Conservation (phyloP, 371 early-diverging fungal genomes). For the Saksenaea oblongispora region DNA sequence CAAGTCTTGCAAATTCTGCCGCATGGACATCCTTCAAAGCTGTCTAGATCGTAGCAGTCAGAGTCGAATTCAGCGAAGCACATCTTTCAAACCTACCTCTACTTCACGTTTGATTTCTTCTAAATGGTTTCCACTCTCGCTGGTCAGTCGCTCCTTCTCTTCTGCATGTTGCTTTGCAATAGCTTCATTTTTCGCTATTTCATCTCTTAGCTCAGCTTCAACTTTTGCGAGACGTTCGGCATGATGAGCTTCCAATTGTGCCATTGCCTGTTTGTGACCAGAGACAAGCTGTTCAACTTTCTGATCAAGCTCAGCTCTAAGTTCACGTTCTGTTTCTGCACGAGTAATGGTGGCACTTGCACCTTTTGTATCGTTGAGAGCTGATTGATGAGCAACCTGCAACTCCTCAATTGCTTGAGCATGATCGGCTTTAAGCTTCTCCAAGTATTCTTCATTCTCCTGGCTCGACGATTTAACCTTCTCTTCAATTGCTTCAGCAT, state of each 20-base stretch:
- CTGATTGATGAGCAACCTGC: background rate
- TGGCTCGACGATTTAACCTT: background rate
- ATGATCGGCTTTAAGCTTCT: conserved; percentile 17
- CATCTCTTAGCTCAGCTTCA: conserved; percentile 28
- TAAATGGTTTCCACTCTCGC: conserved; percentile 27
- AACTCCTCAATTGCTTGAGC: conserved; percentile 4
- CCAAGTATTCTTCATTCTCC: conserved; percentile 15
- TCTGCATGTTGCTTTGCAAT: conserved; percentile 25
- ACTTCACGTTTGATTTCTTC: conserved; percentile 36
- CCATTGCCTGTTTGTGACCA: conserved; percentile 41
- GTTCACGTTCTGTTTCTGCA: conserved; percentile 30
- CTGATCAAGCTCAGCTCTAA: conserved; percentile 37
- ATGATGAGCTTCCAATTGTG: conserved; percentile 40
- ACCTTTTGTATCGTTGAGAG: background rate
- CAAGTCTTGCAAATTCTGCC: conserved; percentile 15
- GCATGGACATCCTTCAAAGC: conserved; percentile 29
- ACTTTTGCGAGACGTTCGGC: conserved; percentile 25
- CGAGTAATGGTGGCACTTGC: conserved; percentile 10
- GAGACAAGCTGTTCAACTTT: conserved; percentile 31
- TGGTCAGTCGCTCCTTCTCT: conserved; percentile 19
- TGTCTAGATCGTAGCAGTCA: background rate
- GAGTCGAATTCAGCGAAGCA: background rate
- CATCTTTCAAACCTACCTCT: conserved; percentile 14
- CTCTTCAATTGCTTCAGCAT: conserved; percentile 17
- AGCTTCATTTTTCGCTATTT: conserved; percentile 23